Evolutionary conservation across 1,284 basidiomycete genomes (phyloP).

Genomic region (Ganoderma lucidum): DNA sequence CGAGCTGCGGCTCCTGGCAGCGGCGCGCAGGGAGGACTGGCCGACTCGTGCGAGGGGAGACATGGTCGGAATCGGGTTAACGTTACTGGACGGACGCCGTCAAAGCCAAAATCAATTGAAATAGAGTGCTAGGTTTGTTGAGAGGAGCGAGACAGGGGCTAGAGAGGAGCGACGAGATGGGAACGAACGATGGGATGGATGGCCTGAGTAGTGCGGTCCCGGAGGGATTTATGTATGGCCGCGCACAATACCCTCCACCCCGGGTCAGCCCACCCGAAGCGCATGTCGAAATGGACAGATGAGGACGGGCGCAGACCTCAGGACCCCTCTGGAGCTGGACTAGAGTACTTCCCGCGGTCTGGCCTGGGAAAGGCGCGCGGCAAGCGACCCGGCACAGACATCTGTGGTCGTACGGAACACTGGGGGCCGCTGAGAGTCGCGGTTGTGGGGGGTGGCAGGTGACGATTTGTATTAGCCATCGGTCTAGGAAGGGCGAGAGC

Average conservation of each 20-base stretch:
- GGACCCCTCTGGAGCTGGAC: constrained; percentile 29
- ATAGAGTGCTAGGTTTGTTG: background rate
- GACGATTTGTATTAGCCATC: constrained; percentile 26
- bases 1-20: constrained; percentile 17
- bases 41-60: constrained; percentile 27
- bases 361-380: constrained; percentile 27
- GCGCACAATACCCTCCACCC: constrained; percentile 8
- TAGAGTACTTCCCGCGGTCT: constrained; percentile 24
- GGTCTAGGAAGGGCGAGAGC: constrained; percentile 31
- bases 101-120: background rate
- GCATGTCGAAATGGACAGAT: constrained; percentile 6
- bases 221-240: constrained; percentile 25
- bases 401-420: background rate
- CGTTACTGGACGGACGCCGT: background rate
- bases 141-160: background rate
- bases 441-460: constrained; percentile 18
- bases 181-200: background rate
- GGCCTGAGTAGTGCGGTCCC: background rate
- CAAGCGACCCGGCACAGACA: constrained; percentile 3
- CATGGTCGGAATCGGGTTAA: constrained; percentile 19
- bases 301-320: constrained; percentile 7
- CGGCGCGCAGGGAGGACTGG: constrained; percentile 25
- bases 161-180: background rate
- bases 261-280: constrained; percentile 19
- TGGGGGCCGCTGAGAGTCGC: constrained; percentile 10